Evolutionary conservation across 257 asterid genomes (phyloP).

Genomic region (Solanum raphanifolium): DNA sequence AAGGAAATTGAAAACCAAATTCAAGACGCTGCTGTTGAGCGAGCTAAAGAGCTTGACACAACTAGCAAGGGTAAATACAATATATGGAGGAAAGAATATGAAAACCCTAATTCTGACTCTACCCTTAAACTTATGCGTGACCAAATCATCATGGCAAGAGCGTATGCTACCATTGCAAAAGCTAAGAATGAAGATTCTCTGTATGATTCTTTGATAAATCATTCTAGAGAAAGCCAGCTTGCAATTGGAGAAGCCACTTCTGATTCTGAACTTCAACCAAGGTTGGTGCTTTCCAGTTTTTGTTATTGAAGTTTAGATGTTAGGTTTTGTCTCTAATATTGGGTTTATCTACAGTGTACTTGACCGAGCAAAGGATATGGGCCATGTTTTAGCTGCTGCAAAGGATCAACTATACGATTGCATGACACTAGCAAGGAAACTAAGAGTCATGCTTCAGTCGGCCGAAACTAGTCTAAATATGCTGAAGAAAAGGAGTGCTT

Average conservation of each 20-base stretch:
- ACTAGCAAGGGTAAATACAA: conserved; percentile 64
- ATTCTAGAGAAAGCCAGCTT: conserved; percentile 63
- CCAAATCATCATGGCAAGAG: conserved; percentile 92
- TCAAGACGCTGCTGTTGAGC: conserved; percentile 76
- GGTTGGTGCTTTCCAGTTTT: conserved; percentile 33
- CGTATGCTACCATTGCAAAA: conserved; percentile 82
- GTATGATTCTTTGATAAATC: conserved; percentile 56
- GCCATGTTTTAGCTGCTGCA: conserved; percentile 74
- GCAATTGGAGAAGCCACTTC: conserved; percentile 77
- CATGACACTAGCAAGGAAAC: conserved; percentile 59
- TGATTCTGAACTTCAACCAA: conserved; percentile 78
- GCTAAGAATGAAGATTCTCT: conserved; percentile 62
- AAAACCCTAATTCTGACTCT: conserved; percentile 76
- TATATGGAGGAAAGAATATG: conserved; percentile 94
- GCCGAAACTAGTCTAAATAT: conserved; percentile 44
- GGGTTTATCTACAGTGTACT: conserved; percentile 34
- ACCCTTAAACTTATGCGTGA: conserved; percentile 83
- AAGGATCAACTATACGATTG: conserved; percentile 78
- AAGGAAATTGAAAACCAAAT: conserved; percentile 49
- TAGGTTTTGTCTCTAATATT: conserved; percentile 10
- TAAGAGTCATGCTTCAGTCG: conserved; percentile 89
- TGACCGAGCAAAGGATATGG: conserved; percentile 87
- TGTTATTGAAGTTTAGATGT: conserved; percentile 1
- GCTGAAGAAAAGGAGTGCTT: conserved; percentile 70
- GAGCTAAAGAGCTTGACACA: conserved; percentile 70